These are phyloP conservation scores for Stellera chamaejasme DNA, from an alignment of 345 rosid species.

Conservation along the genomic window DNA sequence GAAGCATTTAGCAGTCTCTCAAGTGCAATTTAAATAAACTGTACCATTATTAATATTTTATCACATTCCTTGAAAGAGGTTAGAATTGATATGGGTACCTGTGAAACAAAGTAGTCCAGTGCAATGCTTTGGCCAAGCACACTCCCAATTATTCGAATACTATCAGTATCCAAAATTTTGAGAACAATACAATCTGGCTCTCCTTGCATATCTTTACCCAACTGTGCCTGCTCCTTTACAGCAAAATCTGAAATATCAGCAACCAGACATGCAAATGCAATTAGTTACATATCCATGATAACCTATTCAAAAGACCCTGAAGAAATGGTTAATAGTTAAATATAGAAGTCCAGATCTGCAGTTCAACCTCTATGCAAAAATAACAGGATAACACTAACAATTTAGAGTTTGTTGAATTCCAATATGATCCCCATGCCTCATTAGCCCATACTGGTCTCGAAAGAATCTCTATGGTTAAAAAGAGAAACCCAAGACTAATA, in stretches of 20 bases:
- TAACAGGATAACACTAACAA: too few species aligned
- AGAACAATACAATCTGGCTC: conserved; percentile 75
- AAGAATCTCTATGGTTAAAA: too few species aligned
- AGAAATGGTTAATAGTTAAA: not conserved
- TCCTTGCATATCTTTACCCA: conserved; percentile 72
- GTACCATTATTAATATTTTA: too few species aligned
- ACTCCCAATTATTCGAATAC: conserved; percentile 81
- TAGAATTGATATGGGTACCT: conserved; percentile 30
- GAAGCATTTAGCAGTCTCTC: too few species aligned
- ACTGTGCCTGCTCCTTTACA: conserved; percentile 70
- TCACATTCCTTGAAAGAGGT: too few species aligned
- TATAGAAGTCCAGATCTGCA: too few species aligned
- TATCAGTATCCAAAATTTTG: conserved; percentile 69
- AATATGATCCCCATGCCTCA: too few species aligned
- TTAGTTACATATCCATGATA: conserved; percentile 8
- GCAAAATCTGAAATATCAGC: conserved; percentile 53
- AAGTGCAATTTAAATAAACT: too few species aligned
- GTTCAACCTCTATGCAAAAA: too few species aligned
- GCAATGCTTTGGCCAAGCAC: conserved; percentile 97
- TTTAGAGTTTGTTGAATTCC: too few species aligned
- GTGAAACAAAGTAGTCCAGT: conserved; percentile 87
- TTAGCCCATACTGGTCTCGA: too few species aligned
- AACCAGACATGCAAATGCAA: conserved; percentile 9
- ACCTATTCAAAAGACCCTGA: conserved; percentile 3
- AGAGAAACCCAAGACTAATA: too few species aligned